Conservation (phyloP, 2,329 filamentous ascomycete species). For the Fusarium xyrophilum region DNA sequence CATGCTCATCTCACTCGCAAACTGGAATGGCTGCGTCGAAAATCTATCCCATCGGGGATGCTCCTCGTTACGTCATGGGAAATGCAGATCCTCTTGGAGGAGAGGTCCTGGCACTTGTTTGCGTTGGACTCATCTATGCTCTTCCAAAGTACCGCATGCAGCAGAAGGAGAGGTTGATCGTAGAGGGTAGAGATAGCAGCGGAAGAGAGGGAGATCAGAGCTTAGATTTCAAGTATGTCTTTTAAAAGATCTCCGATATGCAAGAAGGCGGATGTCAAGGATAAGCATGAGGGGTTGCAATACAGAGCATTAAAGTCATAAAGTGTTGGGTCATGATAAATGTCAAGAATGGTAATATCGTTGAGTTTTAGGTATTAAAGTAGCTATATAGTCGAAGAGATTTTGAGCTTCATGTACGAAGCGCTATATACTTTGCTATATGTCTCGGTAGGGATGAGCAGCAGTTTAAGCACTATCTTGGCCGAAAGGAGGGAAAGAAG, state of each 20-base stretch:
- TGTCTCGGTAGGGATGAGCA: background rate
- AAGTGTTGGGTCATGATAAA: too few species aligned
- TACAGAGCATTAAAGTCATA: background rate
- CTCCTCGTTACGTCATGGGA: slow-evolving; percentile 42
- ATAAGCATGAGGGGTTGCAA: accelerated
- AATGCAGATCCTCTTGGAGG: slow-evolving; percentile 42
- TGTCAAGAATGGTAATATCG: background rate
- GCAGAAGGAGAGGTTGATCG: slow-evolving; percentile 37
- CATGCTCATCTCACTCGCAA: slow-evolving; percentile 55
- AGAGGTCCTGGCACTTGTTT: slow-evolving; percentile 37
- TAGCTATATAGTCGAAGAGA: background rate
- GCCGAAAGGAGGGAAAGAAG: background rate
- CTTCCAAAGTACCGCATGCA: slow-evolving; percentile 41
- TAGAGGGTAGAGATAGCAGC: slow-evolving; percentile 34
- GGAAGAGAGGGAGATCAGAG: slow-evolving; percentile 26
- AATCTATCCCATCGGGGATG: slow-evolving; percentile 46
- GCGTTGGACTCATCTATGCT: slow-evolving; percentile 39
- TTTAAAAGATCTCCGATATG: slow-evolving; percentile 30
- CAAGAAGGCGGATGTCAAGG: accelerated
- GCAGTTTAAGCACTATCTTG: background rate
- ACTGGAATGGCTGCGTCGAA: slow-evolving; percentile 57
- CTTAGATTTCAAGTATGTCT: slow-evolving; percentile 31
- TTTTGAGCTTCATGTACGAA: background rate
- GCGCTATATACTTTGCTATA: background rate
- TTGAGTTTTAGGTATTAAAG: background rate